Percentiles rank a stretch among this genome's conserved stretches.
Evolutionary conservation across 768 basidiomycete genomes (phyloP).

Genomic region (Kwoniella shandongensis): DNA sequence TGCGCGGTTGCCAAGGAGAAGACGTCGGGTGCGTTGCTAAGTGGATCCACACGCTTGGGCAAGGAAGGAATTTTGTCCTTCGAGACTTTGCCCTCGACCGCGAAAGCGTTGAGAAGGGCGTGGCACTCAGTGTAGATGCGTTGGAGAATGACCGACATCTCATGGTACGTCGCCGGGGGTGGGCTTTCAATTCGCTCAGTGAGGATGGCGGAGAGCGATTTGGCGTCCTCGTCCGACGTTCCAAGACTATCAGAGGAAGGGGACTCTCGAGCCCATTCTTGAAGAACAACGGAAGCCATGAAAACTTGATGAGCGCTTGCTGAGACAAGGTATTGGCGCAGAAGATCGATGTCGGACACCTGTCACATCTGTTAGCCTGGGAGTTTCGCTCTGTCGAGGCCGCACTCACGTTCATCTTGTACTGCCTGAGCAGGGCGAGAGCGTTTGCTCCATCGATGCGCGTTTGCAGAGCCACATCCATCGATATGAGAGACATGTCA

Average conservation of each 20-base stretch:
- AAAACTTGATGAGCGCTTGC: constrained; percentile 89
- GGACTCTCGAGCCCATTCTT: constrained; percentile 75
- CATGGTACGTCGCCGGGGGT: constrained; percentile 79
- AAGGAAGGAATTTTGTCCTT: constrained; percentile 74
- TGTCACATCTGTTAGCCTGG: neutral
- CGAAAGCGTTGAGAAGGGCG: constrained; percentile 76
- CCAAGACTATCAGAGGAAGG: constrained; percentile 59
- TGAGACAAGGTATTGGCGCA: constrained; percentile 77
- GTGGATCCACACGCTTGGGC: constrained; percentile 73
- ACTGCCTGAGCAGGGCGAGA: constrained; percentile 57
- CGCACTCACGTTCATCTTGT: constrained; percentile 54
- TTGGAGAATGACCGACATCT: constrained; percentile 77
- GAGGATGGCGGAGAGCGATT: constrained; percentile 68
- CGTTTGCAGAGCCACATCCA: constrained; percentile 74
- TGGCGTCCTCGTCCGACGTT: constrained; percentile 52
- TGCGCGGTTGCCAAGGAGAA: constrained; percentile 81
- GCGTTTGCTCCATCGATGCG: constrained; percentile 76
- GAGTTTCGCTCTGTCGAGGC: neutral
- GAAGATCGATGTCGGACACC: constrained; percentile 66
- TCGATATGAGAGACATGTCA: constrained; percentile 76
- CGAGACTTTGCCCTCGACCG: constrained; percentile 81
- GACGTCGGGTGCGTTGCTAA: constrained; percentile 63
- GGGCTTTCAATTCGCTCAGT: constrained; percentile 71
- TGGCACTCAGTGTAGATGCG: constrained; percentile 79
- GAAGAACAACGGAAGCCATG: constrained; percentile 76